Evolutionary conservation across 164 flowering plant genomes (phyloP).

Genomic region (Vitis cinerea): DNA sequence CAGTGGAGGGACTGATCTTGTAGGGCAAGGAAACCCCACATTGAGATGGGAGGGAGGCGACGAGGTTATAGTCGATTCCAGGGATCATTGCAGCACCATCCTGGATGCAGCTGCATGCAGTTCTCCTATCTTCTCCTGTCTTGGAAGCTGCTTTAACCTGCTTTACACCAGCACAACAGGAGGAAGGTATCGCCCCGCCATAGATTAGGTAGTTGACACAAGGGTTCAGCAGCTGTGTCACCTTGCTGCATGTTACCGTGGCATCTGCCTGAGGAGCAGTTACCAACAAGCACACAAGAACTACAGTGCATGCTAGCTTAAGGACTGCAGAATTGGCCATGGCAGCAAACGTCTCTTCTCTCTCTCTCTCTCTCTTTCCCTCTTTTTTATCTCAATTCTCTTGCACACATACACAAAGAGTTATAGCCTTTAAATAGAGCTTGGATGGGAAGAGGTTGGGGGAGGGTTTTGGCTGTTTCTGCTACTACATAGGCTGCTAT

Average conservation of each 20-base stretch:
- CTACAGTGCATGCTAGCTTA: neutral
- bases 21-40: slow-evolving; percentile 16
- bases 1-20: slow-evolving; percentile 7
- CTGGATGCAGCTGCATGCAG: slow-evolving; percentile 13
- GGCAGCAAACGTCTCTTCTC: too few relatives aligned
- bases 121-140: slow-evolving; percentile 8
- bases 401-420: too few relatives aligned
- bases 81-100: slow-evolving; percentile 16
- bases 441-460: too few relatives aligned
- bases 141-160: neutral
- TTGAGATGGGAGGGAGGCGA: slow-evolving; percentile 3
- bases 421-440: too few relatives aligned
- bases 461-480: too few relatives aligned
- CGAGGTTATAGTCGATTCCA: slow-evolving; percentile 12
- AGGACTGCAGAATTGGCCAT: neutral
- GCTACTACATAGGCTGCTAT: too few relatives aligned
- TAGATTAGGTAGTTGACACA: slow-evolving; percentile 16
- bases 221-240: slow-evolving; percentile 9
- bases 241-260: slow-evolving; percentile 12
- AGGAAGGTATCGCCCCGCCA: slow-evolving; percentile 7
- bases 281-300: slow-evolving; percentile 3
- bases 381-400: too few relatives aligned
- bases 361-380: too few relatives aligned
- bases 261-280: neutral
- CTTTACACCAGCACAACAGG: slow-evolving; percentile 16